Base-by-base conservation (phyloP, 2,329 filamentous ascomycete species). In the Corynespora cassiicola region DNA sequence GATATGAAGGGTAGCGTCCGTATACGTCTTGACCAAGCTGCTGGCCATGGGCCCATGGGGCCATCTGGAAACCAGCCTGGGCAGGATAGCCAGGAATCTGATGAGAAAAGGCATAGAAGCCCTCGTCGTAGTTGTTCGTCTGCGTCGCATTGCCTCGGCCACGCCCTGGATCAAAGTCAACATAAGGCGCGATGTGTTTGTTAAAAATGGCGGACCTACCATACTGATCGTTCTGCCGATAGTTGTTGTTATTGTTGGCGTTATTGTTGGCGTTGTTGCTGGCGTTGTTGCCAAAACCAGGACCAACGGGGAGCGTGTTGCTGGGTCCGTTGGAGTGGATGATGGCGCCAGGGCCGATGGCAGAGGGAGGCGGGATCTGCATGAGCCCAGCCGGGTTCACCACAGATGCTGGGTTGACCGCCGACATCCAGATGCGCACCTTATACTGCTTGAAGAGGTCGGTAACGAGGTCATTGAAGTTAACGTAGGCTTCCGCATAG, bases 361-460 rank as follows among this genome's bases (percentile, higher is more conserved):
- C 66, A 16, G 66, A 66, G 2, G 66, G 66, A 10, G 65, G 66
- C 12, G 57, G 59, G 6, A 68, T 52, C 16, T 65, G 58, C 25
- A 55, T 54, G 15, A 55, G 30, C n/a, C 62, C 63, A 3, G 61
- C 57, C 8, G 63, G 63, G 29, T 65, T 66, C 22, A 67, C 58
- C 68, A 97, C 96, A 0, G 92, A 96, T 5, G 92, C 94, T 6
- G 94, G 94, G 65, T 99, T 99, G 69, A 99, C 95, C 4, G 94
- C 94, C 4, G 92, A 97, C 89, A 99, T 96, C 94, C 94, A 99
- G 59, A 99, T 99, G 56, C 95, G 84, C 15, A 92, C 96, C 76
- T 99, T 99, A 79, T 97, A 99, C 47, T 97, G 92, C 72, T 97
- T 97, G 80, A 97, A 99, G 9, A 99, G 78, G 65, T 99, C 94